Conservation (phyloP, 2,329 filamentous ascomycete species). For the Allantophomopsis cytisporea region DNA sequence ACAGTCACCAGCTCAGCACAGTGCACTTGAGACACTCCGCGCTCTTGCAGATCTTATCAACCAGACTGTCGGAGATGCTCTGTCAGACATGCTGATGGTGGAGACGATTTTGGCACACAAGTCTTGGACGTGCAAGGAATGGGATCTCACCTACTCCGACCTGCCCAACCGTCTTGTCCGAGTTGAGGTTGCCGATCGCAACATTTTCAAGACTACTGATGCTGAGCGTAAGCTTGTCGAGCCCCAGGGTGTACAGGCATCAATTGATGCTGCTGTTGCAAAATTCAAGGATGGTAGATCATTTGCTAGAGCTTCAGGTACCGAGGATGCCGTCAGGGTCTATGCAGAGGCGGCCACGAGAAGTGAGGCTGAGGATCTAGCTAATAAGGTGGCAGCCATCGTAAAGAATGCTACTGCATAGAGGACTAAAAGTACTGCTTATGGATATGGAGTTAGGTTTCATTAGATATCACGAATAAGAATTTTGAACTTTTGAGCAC, state of each 20-base stretch:
- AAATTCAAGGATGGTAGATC: constrained; percentile 84
- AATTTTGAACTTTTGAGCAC: no score
- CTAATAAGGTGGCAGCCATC: constrained; percentile 52
- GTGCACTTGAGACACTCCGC: constrained; percentile 71
- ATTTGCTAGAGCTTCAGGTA: constrained; percentile 87
- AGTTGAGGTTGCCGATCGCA: constrained; percentile 79
- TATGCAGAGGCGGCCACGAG: constrained; percentile 89
- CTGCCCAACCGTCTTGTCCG: constrained; percentile 91
- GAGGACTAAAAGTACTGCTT: no score
- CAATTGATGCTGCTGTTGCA: constrained; percentile 77
- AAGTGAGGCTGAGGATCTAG: constrained; percentile 82
- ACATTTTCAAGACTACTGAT: constrained; percentile 81
- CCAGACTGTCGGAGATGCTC: constrained; percentile 91
- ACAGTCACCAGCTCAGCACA: constrained; percentile 82
- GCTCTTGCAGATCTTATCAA: constrained; percentile 89
- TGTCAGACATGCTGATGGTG: constrained; percentile 91
- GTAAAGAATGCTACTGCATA: constrained; percentile 4
- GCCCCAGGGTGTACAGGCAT: constrained; percentile 65
- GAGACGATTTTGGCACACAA: constrained; percentile 96
- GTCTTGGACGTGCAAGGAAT: constrained; percentile 78
- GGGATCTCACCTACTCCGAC: constrained; percentile 86
- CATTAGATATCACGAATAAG: no score
- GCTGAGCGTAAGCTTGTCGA: constrained; percentile 79
- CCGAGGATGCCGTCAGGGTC: constrained; percentile 89
- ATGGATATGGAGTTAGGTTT: no score